A percentile compares a stretch with the other conserved stretches of the same genome.
Evolutionary conservation across 192 early-diverging fungal species (phyloP).

Genomic region (Phlyctochytrium planicorne): DNA sequence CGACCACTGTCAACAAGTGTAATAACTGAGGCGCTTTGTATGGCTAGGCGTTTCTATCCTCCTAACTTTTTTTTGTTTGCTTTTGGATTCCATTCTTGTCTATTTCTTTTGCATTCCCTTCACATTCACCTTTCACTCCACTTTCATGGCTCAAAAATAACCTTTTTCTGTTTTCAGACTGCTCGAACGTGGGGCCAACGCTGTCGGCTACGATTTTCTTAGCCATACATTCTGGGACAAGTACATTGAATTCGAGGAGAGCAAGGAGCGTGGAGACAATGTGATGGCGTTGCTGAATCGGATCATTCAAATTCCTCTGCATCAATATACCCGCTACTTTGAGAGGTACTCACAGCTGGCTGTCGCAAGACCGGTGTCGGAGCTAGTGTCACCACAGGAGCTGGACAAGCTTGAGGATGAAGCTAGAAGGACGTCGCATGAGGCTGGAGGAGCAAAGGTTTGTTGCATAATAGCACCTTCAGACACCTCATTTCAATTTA

Average conservation of each 20-base stretch:
- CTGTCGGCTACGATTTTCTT: constrained; percentile 67
- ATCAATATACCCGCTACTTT: constrained; percentile 70
- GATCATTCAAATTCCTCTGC: constrained; percentile 70
- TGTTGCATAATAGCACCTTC: neutral
- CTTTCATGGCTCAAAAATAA: constrained; percentile 8
- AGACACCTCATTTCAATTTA: constrained; percentile 20
- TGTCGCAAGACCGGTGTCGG: constrained; percentile 51
- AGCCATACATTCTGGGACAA: constrained; percentile 58
- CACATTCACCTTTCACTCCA: constrained; percentile 4
- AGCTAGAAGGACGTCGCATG: constrained; percentile 4
- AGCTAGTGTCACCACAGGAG: constrained; percentile 52
- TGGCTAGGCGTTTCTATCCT: too few species aligned
- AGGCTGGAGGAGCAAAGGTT: too few species aligned
- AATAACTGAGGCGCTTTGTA: too few species aligned
- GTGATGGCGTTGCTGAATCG: constrained; percentile 60
- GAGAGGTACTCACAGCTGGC: constrained; percentile 65
- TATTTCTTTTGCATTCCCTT: constrained; percentile 9
- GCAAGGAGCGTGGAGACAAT: constrained; percentile 34
- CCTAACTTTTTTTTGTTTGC: constrained; percentile 21
- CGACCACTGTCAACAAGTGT: too few species aligned
- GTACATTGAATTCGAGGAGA: constrained; percentile 43
- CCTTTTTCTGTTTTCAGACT: constrained; percentile 42
- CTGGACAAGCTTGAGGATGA: constrained; percentile 42
- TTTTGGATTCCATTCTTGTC: constrained; percentile 20
- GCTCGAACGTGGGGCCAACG: constrained; percentile 64